Evolutionary conservation across 345 rosid species (phyloP).

Genomic region (Mallotus nudiflorus): DNA sequence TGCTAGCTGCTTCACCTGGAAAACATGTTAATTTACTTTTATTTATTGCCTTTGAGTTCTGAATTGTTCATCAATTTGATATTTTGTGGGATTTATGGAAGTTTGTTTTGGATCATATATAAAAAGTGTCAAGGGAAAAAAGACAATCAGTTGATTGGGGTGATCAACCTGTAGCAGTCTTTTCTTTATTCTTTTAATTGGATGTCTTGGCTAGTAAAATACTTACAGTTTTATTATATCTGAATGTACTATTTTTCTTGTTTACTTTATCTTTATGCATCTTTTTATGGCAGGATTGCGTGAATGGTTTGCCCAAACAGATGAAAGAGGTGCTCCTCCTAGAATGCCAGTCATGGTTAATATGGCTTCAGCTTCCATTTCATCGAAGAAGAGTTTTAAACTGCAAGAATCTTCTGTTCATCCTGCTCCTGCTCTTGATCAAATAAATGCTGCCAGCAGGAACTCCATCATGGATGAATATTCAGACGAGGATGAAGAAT

Average conservation of each 20-base stretch:
- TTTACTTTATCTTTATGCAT: slow-evolving; percentile 14
- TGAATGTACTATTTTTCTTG: slow-evolving; percentile 7
- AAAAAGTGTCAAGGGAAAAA: not conserved
- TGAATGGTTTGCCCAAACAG: slow-evolving; percentile 95
- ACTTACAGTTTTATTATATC: not conserved
- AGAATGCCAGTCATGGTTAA: slow-evolving; percentile 98
- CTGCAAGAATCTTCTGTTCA: slow-evolving; percentile 45
- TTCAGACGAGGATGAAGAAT: slow-evolving; percentile 95
- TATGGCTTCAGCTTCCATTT: slow-evolving; percentile 76
- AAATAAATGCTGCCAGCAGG: slow-evolving; percentile 58
- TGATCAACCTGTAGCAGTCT: not conserved
- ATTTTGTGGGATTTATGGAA: too few relatives aligned
- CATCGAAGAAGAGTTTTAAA: slow-evolving; percentile 52
- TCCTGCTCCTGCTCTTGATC: slow-evolving; percentile 60
- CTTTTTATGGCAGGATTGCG: slow-evolving; percentile 63
- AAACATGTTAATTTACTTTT: too few relatives aligned
- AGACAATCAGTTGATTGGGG: not conserved
- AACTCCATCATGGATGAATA: slow-evolving; percentile 86
- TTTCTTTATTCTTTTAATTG: not conserved
- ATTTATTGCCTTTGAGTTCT: too few relatives aligned
- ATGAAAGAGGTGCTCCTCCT: slow-evolving; percentile 88
- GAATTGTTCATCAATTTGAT: too few relatives aligned
- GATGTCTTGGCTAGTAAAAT: not conserved
- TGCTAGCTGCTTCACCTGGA: too few relatives aligned
- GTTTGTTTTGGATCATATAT: too few relatives aligned